Conservation (phyloP, 2,329 filamentous ascomycete genomes). For the Phaeosphaeriaceae sp. region DNA sequence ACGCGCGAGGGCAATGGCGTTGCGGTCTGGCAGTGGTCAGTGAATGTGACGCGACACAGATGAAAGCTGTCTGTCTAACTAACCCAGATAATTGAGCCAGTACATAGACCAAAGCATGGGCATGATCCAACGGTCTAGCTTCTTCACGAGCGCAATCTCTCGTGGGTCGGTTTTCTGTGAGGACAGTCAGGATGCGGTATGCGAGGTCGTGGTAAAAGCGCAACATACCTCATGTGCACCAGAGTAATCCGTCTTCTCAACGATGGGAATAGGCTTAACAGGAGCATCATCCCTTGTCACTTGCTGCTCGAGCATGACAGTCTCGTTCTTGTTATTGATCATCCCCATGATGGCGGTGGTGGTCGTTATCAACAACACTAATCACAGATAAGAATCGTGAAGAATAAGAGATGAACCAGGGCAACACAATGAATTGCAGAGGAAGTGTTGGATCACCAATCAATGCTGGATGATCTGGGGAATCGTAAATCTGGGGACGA, state of each 20-base stretch:
- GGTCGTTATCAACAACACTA: too few species aligned
- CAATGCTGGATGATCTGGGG: conserved; percentile 33
- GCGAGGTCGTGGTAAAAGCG: neutral
- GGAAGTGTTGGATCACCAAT: conserved; percentile 24
- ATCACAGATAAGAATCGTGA: too few species aligned
- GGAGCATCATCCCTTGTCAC: conserved; percentile 28
- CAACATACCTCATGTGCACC: conserved; percentile 33
- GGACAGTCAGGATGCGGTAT: neutral
- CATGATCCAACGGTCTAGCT: conserved; percentile 40
- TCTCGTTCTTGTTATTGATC: conserved; percentile 29
- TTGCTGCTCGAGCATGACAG: conserved; percentile 35
- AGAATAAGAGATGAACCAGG: neutral
- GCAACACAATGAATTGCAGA: neutral
- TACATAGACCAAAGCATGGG: conserved; percentile 35
- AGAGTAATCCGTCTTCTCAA: conserved; percentile 41
- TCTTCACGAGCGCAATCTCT: conserved; percentile 43
- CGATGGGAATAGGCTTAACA: conserved; percentile 29
- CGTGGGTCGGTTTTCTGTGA: conserved; percentile 39
- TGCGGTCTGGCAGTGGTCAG: conserved; percentile 51
- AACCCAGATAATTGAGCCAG: conserved; percentile 11
- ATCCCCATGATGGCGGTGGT: conserved; percentile 20
- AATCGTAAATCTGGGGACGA: conserved; percentile 26
- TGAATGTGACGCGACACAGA: neutral
- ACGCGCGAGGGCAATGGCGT: conserved; percentile 69
- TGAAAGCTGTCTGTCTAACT: neutral